Conservation (phyloP, 352 stramenopile species). For the Phytopythium delawarense region DNA sequence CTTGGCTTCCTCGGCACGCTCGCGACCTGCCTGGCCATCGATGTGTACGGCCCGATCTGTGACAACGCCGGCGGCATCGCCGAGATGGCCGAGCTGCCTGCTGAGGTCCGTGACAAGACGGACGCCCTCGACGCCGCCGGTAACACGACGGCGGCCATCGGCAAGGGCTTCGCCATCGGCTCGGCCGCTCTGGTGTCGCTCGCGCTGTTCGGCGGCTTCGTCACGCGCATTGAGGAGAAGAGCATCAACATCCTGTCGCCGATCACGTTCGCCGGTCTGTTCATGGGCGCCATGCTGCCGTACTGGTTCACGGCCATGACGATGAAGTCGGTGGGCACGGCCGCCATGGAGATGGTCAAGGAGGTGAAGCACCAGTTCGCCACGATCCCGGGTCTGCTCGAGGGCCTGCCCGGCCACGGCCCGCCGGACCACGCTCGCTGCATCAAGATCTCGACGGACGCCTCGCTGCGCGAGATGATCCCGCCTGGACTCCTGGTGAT, state of each 20-base stretch:
- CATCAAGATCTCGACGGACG: slow-evolving; percentile 99
- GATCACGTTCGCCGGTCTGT: slow-evolving; percentile 97
- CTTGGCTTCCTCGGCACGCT: slow-evolving; percentile 99
- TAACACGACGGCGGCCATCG: slow-evolving; percentile 99
- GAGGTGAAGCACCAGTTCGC: slow-evolving; percentile 99
- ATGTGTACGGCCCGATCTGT: slow-evolving; percentile 99
- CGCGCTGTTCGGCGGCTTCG: slow-evolving; percentile 97
- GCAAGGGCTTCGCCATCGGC: slow-evolving; percentile 99
- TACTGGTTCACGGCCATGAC: slow-evolving; percentile 99
- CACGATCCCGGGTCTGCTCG: slow-evolving; percentile 97
- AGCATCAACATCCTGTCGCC: slow-evolving; percentile 97
- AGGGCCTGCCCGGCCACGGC: slow-evolving; percentile 88
- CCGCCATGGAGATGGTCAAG: slow-evolving; percentile 99
- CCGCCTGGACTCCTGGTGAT: slow-evolving; percentile 97
- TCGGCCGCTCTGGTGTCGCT: slow-evolving; percentile 98
- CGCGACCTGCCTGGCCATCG: slow-evolving; percentile 97
- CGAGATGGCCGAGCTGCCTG: slow-evolving; percentile 98
- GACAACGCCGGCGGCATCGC: slow-evolving; percentile 99
- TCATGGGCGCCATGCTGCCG: slow-evolving; percentile 99
- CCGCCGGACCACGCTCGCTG: slow-evolving; percentile 89
- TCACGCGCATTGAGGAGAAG: slow-evolving; percentile 94
- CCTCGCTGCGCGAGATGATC: slow-evolving; percentile 99
- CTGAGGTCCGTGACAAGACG: slow-evolving; percentile 98
- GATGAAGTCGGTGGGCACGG: slow-evolving; percentile 99
- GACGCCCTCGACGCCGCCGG: slow-evolving; percentile 98